phyloP scores from a whole-genome alignment of 2,329 filamentous ascomycete genomes.

The Monosporascus ibericus region DNA sequence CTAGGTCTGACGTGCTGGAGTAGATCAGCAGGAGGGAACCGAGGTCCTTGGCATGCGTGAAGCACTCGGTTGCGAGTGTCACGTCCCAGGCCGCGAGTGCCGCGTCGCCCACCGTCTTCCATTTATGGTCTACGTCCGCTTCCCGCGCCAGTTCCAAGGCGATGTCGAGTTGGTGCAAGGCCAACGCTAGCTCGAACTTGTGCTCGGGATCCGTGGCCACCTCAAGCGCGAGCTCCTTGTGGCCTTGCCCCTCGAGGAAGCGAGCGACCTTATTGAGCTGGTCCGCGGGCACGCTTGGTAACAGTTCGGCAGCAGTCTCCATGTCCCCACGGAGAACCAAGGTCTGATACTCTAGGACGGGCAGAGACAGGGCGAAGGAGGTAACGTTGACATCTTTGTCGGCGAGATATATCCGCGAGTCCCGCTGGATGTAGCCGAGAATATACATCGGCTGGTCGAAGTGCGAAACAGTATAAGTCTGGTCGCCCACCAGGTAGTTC shows the following conservation, averaged over 20 bases:
- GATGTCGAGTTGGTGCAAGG: constrained; percentile 75
- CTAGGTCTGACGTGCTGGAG: constrained; percentile 74
- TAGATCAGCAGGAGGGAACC: constrained; percentile 84
- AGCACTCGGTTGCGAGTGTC: constrained; percentile 84
- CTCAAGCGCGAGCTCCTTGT: constrained; percentile 91
- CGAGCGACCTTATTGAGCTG: constrained; percentile 98
- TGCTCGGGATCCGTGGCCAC: constrained; percentile 94
- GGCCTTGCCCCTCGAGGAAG: constrained; percentile 93
- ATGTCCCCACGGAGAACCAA: constrained; percentile 89
- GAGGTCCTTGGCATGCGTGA: constrained; percentile 82
- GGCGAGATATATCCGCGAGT: constrained; percentile 89
- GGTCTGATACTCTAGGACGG: constrained; percentile 95
- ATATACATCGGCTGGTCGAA: constrained; percentile 95
- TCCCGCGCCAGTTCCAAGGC: constrained; percentile 77
- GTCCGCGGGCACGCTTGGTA: constrained; percentile 78
- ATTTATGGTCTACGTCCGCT: constrained; percentile 90
- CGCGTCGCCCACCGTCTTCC: constrained; percentile 94
- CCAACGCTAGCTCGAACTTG: constrained; percentile 87
- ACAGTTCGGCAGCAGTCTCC: constrained; percentile 80
- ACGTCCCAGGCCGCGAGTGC: constrained; percentile 85
- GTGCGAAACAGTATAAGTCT: constrained; percentile 95
- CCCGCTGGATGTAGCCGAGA: constrained; percentile 88
- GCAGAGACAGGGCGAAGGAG: constrained; percentile 84
- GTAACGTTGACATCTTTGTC: constrained; percentile 94
- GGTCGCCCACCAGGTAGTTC: constrained; percentile 96